Evolutionary conservation across 1,284 basidiomycete genomes (phyloP).

Genomic region (Ceratobasidium sp.): DNA sequence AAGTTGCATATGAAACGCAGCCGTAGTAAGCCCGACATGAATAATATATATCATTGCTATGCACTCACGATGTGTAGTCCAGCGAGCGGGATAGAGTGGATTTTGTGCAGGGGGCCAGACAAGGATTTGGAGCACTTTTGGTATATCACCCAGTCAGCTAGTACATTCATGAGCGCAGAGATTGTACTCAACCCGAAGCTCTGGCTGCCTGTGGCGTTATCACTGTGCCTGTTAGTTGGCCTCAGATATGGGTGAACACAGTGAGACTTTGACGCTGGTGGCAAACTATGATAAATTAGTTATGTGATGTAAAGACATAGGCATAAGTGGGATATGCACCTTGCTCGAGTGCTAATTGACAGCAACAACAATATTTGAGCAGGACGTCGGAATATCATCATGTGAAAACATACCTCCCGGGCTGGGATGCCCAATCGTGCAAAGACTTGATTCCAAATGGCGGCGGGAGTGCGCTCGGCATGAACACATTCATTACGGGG

Average conservation of each 20-base stretch:
- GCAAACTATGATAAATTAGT: neutral
- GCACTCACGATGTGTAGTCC: neutral
- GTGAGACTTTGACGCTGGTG: neutral
- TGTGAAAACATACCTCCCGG: neutral
- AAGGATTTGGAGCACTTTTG: neutral
- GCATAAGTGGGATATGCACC: neutral
- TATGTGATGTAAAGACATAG: neutral
- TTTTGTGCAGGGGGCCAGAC: neutral
- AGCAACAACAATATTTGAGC: neutral
- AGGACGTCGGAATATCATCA: neutral
- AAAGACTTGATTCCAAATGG: neutral
- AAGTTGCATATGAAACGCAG: neutral
- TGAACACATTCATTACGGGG: neutral
- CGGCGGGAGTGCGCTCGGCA: neutral
- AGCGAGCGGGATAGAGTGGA: neutral
- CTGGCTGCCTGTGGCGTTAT: neutral
- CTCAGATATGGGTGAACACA: neutral
- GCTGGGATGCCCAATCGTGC: neutral
- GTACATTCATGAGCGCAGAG: neutral
- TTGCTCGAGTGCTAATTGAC: neutral
- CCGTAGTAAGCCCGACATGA: neutral
- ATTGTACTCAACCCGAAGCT: neutral
- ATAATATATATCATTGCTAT: neutral
- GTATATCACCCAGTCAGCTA: neutral
- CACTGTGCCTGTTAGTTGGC: neutral